A percentile compares a stretch with the other conserved stretches of the same genome.
phyloP scores from a whole-genome alignment of 1,284 basidiomycete genomes.

The Sporisorium iseilematis-ciliati region DNA sequence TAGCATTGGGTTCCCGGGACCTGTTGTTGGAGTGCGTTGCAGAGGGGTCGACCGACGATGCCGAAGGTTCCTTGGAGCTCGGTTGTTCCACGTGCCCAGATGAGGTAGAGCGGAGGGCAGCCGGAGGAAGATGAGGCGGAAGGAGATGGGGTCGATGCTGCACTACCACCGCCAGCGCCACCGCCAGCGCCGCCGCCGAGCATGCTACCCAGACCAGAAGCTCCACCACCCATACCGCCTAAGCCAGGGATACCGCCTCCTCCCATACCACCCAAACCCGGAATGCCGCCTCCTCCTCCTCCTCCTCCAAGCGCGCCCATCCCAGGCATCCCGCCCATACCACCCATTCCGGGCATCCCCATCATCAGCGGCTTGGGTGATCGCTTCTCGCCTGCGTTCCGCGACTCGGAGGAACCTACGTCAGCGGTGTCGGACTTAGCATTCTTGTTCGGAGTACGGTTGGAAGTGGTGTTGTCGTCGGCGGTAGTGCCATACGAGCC shows the following conservation, averaged over 20 bases:
- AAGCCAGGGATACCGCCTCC: not conserved
- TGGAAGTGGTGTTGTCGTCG: no score
- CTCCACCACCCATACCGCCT: not conserved
- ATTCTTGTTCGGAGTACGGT: no score
- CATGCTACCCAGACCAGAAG: not conserved
- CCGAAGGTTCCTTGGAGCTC: constrained; percentile 45
- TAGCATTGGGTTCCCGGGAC: constrained; percentile 35
- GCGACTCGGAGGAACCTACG: no score
- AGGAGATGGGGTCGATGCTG: not conserved
- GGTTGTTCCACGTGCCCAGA: constrained; percentile 38
- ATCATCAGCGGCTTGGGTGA: constrained; percentile 1
- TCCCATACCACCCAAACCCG: no score
- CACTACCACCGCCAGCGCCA: not conserved
- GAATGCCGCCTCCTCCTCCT: not conserved
- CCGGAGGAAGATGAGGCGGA: not conserved
- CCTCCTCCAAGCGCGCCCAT: constrained; percentile 9
- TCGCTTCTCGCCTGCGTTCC: not conserved
- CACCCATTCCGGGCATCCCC: constrained; percentile 9
- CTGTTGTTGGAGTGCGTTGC: constrained; percentile 16
- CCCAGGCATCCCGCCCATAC: constrained; percentile 1
- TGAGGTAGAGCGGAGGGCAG: constrained; percentile 37
- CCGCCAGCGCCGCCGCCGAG: not conserved
- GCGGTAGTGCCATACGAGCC: no score
- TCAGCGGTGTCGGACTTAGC: no score
- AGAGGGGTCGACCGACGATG: constrained; percentile 41